Conservation (phyloP, 2,329 filamentous ascomycete genomes). For the Aotearoamyces nothofagi region DNA sequence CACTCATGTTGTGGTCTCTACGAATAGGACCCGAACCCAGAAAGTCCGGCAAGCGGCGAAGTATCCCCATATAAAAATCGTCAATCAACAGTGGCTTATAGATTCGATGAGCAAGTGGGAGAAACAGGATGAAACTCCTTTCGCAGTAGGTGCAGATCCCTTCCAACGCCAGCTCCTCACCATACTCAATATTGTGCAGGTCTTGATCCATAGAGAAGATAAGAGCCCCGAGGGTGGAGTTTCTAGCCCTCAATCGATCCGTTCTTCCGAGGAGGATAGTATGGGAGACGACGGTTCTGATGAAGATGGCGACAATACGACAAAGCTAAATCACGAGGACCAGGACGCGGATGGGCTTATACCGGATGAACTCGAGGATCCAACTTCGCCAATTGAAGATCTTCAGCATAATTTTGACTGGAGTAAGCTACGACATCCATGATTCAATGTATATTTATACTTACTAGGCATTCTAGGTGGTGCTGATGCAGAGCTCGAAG, state of each 20-base stretch:
- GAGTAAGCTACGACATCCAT: no score
- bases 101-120: slow-evolving; percentile 77
- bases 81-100: slow-evolving; percentile 79
- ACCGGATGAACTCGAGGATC: slow-evolving; percentile 32
- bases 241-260: not conserved
- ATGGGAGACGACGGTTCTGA: slow-evolving; percentile 19
- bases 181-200: slow-evolving; percentile 15
- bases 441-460: no score
- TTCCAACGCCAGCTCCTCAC: not conserved
- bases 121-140: slow-evolving; percentile 62
- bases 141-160: slow-evolving; percentile 27
- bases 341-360: slow-evolving; percentile 28
- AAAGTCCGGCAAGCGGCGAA: slow-evolving; percentile 81
- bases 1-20: slow-evolving; percentile 62
- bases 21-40: slow-evolving; percentile 60
- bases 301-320: slow-evolving; percentile 21
- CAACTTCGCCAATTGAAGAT: slow-evolving; percentile 37
- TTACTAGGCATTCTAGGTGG: no score
- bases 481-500: slow-evolving; percentile 58
- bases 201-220: slow-evolving; percentile 61
- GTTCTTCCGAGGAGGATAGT: slow-evolving; percentile 1
- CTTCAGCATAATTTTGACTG: slow-evolving; percentile 41
- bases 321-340: slow-evolving; percentile 12
- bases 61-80: slow-evolving; percentile 73
- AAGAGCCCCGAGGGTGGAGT: slow-evolving; percentile 28